A percentile compares a stretch with the other conserved stretches of the same genome.
These are phyloP conservation scores for Geotrichum restrictum DNA, from an alignment of 1,139 yeast species.

Conservation along the genomic window DNA sequence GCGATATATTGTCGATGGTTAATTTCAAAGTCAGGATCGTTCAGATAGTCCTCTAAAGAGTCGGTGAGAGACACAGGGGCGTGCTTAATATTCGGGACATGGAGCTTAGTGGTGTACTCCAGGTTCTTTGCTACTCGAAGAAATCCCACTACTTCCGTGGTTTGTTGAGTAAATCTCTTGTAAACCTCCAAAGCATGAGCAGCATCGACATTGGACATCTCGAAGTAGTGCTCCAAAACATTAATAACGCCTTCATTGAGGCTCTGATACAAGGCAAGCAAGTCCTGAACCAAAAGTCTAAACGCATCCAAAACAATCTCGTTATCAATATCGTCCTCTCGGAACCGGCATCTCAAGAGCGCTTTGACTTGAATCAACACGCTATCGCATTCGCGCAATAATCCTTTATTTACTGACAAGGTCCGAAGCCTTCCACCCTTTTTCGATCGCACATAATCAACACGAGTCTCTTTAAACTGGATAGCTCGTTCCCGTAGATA, in stretches of 20 bases:
- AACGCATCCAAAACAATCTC: conserved; percentile 82
- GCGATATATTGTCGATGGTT: conserved; percentile 74
- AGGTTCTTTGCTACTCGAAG: conserved; percentile 84
- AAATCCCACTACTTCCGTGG: conserved; percentile 82
- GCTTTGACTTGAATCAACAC: conserved; percentile 78
- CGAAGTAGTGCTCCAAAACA: conserved; percentile 88
- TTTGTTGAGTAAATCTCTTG: conserved; percentile 78
- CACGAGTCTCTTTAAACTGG: conserved; percentile 59
- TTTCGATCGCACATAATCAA: conserved; percentile 68
- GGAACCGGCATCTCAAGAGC: conserved; percentile 67
- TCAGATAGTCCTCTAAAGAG: conserved; percentile 80
- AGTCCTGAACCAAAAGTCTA: conserved; percentile 79
- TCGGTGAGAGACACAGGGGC: conserved; percentile 92
- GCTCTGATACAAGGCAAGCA: conserved; percentile 78
- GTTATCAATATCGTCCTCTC: conserved; percentile 68
- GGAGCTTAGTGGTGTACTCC: conserved; percentile 80
- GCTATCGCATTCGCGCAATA: conserved; percentile 77
- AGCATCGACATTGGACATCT: conserved; percentile 82
- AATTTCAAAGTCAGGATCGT: conserved; percentile 77
- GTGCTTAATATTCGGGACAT: conserved; percentile 93
- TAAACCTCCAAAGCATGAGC: conserved; percentile 80
- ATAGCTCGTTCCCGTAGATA: conserved; percentile 67
- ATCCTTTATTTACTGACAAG: conserved; percentile 71
- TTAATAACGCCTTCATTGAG: conserved; percentile 94
- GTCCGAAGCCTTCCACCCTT: conserved; percentile 59